A percentile compares a stretch with the other conserved stretches of the same genome.
phyloP scores from a whole-genome alignment of 495 filamentous ascomycete genomes.

The Penicillium bovifimosum region DNA sequence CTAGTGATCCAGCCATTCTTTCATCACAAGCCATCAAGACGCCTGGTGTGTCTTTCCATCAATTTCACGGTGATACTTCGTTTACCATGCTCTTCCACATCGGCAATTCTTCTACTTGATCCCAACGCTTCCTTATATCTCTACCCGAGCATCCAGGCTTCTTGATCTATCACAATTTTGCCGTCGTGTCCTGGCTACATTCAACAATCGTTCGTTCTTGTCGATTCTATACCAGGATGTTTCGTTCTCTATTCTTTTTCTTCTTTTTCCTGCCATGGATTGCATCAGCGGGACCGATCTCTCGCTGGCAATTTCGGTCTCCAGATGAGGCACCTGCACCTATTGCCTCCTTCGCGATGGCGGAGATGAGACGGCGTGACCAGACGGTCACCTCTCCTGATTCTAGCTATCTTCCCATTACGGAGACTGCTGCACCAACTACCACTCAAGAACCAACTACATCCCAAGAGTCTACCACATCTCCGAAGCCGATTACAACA shows the following conservation, averaged over 20 bases:
- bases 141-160: not conserved
- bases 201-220: not conserved
- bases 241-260: slow-evolving; percentile 11
- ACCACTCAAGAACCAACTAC: not conserved
- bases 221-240: slow-evolving; percentile 19
- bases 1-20: slow-evolving; percentile 11
- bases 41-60: not conserved
- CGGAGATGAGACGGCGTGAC: not conserved
- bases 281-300: slow-evolving; percentile 38
- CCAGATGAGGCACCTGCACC: not conserved
- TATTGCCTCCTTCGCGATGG: not conserved
- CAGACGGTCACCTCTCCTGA: not conserved
- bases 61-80: not conserved
- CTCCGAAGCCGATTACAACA: not conserved
- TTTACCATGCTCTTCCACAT: slow-evolving; percentile 2
- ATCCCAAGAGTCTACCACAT: not conserved
- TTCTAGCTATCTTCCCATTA: not conserved
- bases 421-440: not conserved
- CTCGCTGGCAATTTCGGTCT: slow-evolving; percentile 8
- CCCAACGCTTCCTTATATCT: slow-evolving; percentile 4
- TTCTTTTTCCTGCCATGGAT: slow-evolving; percentile 16
- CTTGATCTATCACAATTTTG: not conserved
- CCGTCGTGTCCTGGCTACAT: not conserved
- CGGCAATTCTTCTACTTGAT: not conserved
- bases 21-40: slow-evolving; percentile 5